These are phyloP conservation scores for Lepidium sativum DNA, from an alignment of 345 rosid genomes.

Conservation along the genomic window DNA sequence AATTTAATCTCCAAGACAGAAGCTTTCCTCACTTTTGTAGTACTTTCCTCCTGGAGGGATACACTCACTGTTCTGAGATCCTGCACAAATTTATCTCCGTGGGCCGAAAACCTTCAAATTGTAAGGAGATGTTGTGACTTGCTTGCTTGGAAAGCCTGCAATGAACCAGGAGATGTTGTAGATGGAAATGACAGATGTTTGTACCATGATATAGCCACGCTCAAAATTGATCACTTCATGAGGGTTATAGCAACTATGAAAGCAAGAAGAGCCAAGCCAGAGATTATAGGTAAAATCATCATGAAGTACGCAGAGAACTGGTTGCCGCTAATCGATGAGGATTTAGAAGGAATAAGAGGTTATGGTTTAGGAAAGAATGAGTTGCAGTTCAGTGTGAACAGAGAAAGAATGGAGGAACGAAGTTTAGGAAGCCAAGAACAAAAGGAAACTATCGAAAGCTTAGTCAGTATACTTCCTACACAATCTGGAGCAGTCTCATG, in stretches of 20 bases:
- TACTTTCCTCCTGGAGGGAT: slow-evolving; percentile 76
- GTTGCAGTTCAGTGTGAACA: slow-evolving; percentile 44
- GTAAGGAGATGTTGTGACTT: slow-evolving; percentile 81
- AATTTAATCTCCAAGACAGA: slow-evolving; percentile 74
- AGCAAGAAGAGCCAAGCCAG: slow-evolving; percentile 50
- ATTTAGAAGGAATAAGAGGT: slow-evolving; percentile 50
- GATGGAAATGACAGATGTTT: slow-evolving; percentile 35
- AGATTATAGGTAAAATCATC: slow-evolving; percentile 48
- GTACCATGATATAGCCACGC: slow-evolving; percentile 46
- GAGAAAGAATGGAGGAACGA: slow-evolving; percentile 31
- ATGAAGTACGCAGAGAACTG: slow-evolving; percentile 52
- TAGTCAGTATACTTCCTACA: slow-evolving; percentile 60
- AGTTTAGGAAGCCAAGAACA: slow-evolving; percentile 40
- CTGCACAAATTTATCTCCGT: slow-evolving; percentile 65
- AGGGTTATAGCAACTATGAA: slow-evolving; percentile 54
- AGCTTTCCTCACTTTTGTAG: slow-evolving; percentile 70
- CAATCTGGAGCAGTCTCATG: slow-evolving; percentile 58
- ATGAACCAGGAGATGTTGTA: slow-evolving; percentile 27
- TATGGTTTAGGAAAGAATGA: slow-evolving; percentile 53
- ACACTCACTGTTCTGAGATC: slow-evolving; percentile 62
- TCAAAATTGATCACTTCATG: slow-evolving; percentile 58
- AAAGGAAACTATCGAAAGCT: slow-evolving; percentile 54
- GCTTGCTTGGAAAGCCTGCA: slow-evolving; percentile 68
- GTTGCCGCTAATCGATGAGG: slow-evolving; percentile 45
- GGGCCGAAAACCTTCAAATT: slow-evolving; percentile 84